Conservation (phyloP, 805 yeast species). For the Ogataea neopini region DNA sequence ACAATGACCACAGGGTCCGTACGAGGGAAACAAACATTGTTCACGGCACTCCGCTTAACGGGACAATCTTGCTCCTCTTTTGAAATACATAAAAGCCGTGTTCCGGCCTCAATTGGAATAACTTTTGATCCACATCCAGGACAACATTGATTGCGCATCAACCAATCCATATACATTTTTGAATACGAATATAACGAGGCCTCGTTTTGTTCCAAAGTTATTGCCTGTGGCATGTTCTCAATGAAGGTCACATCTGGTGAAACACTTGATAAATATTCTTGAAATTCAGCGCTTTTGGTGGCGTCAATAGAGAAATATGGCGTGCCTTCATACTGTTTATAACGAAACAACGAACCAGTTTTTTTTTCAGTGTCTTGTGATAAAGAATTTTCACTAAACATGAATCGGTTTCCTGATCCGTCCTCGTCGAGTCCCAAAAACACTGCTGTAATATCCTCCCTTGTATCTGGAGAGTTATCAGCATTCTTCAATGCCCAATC, state of each 20-base stretch:
- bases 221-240: conserved; percentile 22
- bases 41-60: conserved; percentile 48
- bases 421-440: conserved; percentile 53
- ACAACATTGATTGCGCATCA: conserved; percentile 69
- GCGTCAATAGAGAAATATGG: conserved; percentile 69
- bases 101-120: conserved; percentile 67
- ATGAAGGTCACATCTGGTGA: conserved; percentile 7
- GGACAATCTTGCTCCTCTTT: conserved; percentile 26
- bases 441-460: conserved; percentile 33
- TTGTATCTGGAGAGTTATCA: conserved; percentile 4
- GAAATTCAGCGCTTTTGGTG: conserved; percentile 30
- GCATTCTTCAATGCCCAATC: conserved; percentile 28
- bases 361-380: conserved; percentile 8
- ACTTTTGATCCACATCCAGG: conserved; percentile 80
- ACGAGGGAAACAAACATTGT: conserved; percentile 86
- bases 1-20: conserved; percentile 88
- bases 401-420: conserved; percentile 24
- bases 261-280: conserved; percentile 13
- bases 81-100: conserved; percentile 50
- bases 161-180: conserved; percentile 84
- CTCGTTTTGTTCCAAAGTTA: conserved; percentile 39
- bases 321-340: conserved; percentile 53
- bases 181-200: conserved; percentile 79
- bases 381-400: conserved; percentile 24
- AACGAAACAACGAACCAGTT: conserved; percentile 9